phyloP scores from a whole-genome alignment of 352 stramenopile species.

The Phytophthora constricta region DNA sequence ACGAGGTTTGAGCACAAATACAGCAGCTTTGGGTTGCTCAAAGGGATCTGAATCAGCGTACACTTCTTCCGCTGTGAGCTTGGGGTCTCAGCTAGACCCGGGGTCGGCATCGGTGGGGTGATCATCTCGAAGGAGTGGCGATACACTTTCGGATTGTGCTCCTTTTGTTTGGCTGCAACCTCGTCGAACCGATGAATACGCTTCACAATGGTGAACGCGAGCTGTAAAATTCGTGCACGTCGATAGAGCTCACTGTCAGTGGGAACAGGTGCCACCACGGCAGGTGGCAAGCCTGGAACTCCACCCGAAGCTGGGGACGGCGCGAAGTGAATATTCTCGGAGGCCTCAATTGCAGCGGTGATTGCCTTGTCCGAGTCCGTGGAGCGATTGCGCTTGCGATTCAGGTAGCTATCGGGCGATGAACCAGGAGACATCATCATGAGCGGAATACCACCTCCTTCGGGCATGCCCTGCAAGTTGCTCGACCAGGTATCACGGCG shows the following conservation, averaged over 20 bases:
- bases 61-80: slow-evolving; percentile 34
- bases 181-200: slow-evolving; percentile 69
- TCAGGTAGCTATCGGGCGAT: slow-evolving; percentile 51
- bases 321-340: slow-evolving; percentile 58
- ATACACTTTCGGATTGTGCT: slow-evolving; percentile 43
- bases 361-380: slow-evolving; percentile 70
- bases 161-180: slow-evolving; percentile 45
- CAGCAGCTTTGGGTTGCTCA: slow-evolving; percentile 66
- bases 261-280: slow-evolving; percentile 31
- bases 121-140: slow-evolving; percentile 74
- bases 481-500: slow-evolving; percentile 48
- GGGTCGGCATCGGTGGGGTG: slow-evolving; percentile 38
- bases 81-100: slow-evolving; percentile 6
- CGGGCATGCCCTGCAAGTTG: slow-evolving; percentile 35
- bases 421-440: slow-evolving; percentile 43
- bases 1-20: slow-evolving; percentile 66
- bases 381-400: slow-evolving; percentile 78
- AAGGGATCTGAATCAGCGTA: slow-evolving; percentile 57
- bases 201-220: slow-evolving; percentile 65
- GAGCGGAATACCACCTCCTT: slow-evolving; percentile 45
- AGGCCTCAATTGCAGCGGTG: slow-evolving; percentile 55
- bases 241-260: slow-evolving; percentile 58
- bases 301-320: slow-evolving; percentile 33
- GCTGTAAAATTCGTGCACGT: slow-evolving; percentile 62
- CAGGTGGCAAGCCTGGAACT: slow-evolving; percentile 25